Conservation (phyloP, 2,329 filamentous ascomycete species). For the Fusarium sp. region DNA sequence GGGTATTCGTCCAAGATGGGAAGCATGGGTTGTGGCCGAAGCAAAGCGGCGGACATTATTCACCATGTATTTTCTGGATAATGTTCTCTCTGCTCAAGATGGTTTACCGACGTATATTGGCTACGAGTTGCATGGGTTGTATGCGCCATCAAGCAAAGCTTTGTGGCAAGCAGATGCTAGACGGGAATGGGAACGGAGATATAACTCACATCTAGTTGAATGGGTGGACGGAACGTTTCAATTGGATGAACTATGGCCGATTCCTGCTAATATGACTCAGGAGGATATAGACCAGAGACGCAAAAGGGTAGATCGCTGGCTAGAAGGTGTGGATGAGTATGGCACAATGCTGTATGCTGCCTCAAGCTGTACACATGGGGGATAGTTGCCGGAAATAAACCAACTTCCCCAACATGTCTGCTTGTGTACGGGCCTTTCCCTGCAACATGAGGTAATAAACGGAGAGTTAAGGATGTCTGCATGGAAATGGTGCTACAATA, state of each 20-base stretch:
- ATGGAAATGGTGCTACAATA: no score
- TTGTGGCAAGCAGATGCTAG: constrained; percentile 61
- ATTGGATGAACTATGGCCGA: constrained; percentile 68
- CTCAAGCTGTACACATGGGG: constrained; percentile 62
- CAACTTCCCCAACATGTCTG: no score
- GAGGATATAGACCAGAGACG: constrained; percentile 51
- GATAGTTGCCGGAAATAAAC: neutral
- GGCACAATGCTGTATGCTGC: constrained; percentile 68
- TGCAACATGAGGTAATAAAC: no score
- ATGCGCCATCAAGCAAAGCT: constrained; percentile 57
- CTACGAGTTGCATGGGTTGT: constrained; percentile 63
- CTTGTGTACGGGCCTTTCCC: no score
- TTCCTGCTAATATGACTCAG: constrained; percentile 52
- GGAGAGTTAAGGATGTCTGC: no score
- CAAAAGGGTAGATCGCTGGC: constrained; percentile 63
- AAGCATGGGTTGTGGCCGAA: constrained; percentile 68
- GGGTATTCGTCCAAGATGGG: constrained; percentile 62
- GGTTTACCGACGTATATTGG: constrained; percentile 64
- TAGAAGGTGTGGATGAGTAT: constrained; percentile 67
- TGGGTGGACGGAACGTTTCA: constrained; percentile 60
- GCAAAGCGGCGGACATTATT: constrained; percentile 67
- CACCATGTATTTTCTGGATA: constrained; percentile 69
- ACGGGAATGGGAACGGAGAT: constrained; percentile 60
- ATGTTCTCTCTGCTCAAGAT: constrained; percentile 61
- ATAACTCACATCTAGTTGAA: constrained; percentile 59